Evolutionary conservation across 1,284 basidiomycete species (phyloP), one percentile per base, ranked within the genome.

Genomic region (Pascua sp.): DNA sequence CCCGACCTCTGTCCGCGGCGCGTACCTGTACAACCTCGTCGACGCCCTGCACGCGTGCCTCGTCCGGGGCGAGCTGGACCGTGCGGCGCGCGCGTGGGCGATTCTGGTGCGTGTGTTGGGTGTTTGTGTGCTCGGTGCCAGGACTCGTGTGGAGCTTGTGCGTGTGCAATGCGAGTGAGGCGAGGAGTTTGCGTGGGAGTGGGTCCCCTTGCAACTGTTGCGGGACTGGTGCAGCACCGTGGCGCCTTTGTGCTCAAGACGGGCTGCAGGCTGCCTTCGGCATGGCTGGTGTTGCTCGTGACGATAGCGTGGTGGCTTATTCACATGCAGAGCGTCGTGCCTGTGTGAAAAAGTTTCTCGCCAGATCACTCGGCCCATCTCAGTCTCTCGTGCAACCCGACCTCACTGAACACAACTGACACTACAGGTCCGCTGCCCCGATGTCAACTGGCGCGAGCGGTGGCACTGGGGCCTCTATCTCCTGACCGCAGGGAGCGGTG

Each of bases 81-180:
- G 88, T 42, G 91, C 90, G 15, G 81, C 78, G 49, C 81, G 84
- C 60, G 88, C 88, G 10, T 95, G 90, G 89, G 79, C 82, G 37
- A 87, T 93, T 56, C 82, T 94, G 42, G 82, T 84, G 42, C 54
- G 73, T 69, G 18, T 8, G 15, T 17, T 52, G n/a, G n/a, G 24
- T 37, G 11, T 11, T 52, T 16, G 42, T 45, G 16, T 15, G 32
- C 48, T 16, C 32, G 39, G 15, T 18, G 36, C 38, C 47, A 37
- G 5, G 17, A 41, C 42, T 32, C 42, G 51, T 45, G 50, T 11
- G 40, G 38, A 7, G 32, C 16, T 5, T 24, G 7, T 24, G 18
- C 5, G 41, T n/a, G 10, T 44, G 36, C 16, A 24, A 11, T 39
- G 4, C 18, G 38, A 7, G 32, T 36, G 32, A 9, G 11, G 15